These are phyloP conservation scores for Colletotrichum sp. DNA, from an alignment of 2,329 filamentous ascomycete genomes.

Conservation along the genomic window DNA sequence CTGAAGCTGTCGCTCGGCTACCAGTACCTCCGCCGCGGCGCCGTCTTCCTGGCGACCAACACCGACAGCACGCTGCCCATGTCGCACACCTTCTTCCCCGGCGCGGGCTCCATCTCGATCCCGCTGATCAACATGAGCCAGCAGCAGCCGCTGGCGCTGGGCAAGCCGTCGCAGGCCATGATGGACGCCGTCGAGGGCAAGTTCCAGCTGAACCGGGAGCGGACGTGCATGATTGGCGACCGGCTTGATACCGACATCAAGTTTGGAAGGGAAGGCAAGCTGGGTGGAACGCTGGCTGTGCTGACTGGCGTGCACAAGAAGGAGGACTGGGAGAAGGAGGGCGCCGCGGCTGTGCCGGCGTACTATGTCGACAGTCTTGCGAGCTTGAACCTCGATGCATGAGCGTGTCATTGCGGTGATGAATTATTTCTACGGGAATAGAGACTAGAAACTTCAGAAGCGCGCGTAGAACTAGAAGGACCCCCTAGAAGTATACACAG, in stretches of 20 bases:
- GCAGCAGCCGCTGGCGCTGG: constrained; percentile 76
- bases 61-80: constrained; percentile 88
- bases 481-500: background rate
- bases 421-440: background rate
- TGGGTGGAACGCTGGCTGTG: constrained; percentile 91
- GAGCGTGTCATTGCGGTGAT: background rate
- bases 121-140: constrained; percentile 77
- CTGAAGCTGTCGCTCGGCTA: constrained; percentile 85
- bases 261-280: constrained; percentile 88
- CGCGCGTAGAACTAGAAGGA: constrained; percentile 1
- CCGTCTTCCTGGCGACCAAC: constrained; percentile 91
- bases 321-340: constrained; percentile 77
- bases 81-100: constrained; percentile 84
- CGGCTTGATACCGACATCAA: constrained; percentile 93
- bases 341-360: constrained; percentile 72
- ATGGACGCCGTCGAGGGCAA: constrained; percentile 99
- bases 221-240: constrained; percentile 96
- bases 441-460: background rate
- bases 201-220: constrained; percentile 83
- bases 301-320: constrained; percentile 89
- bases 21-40: constrained; percentile 84
- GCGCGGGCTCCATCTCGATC: constrained; percentile 82
- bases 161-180: constrained; percentile 98
- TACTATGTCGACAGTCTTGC: constrained; percentile 87
- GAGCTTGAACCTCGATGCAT: constrained; percentile 59